These are phyloP conservation scores for Kwoniella shivajii DNA, from an alignment of 1,284 basidiomycete species.

Conservation along the genomic window DNA sequence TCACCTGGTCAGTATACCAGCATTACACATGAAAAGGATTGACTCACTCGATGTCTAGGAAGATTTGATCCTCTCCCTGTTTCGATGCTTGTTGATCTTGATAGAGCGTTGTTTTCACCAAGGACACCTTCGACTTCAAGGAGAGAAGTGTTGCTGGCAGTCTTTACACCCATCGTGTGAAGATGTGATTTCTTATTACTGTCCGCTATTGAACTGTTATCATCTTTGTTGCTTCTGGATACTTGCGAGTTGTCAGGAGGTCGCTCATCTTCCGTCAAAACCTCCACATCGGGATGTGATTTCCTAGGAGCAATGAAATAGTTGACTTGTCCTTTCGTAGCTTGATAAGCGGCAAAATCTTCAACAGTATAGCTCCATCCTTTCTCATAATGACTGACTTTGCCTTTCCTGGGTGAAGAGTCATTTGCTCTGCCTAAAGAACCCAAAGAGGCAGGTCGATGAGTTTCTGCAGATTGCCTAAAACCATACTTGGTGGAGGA, in stretches of 20 bases:
- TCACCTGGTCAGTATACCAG: neutral
- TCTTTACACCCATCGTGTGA: conserved; percentile 5
- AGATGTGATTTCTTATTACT: conserved; percentile 15
- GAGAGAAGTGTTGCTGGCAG: conserved; percentile 22
- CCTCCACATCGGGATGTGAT: conserved; percentile 8
- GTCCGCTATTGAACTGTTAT: conserved; percentile 21
- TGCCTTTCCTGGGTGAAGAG: neutral
- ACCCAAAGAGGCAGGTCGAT: conserved; percentile 7
- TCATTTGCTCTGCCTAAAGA: conserved; percentile 4
- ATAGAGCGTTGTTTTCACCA: conserved; percentile 12
- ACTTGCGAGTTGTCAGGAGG: no score
- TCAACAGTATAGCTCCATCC: conserved; percentile 43
- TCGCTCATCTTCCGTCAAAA: conserved; percentile 13
- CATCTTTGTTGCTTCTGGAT: no score
- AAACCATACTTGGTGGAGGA: conserved; percentile 1
- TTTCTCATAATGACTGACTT: neutral
- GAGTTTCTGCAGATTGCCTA: conserved; percentile 11
- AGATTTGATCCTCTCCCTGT: conserved; percentile 3
- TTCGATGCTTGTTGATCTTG: conserved; percentile 23
- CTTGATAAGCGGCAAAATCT: conserved; percentile 42
- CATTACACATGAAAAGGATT: neutral
- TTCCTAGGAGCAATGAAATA: conserved; percentile 46
- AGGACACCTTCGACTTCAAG: conserved; percentile 12
- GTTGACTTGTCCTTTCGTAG: conserved; percentile 38
- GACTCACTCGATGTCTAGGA: neutral